Base-by-base conservation (phyloP, 192 early-diverging fungal species). In the Coemansia sp. region DNA sequence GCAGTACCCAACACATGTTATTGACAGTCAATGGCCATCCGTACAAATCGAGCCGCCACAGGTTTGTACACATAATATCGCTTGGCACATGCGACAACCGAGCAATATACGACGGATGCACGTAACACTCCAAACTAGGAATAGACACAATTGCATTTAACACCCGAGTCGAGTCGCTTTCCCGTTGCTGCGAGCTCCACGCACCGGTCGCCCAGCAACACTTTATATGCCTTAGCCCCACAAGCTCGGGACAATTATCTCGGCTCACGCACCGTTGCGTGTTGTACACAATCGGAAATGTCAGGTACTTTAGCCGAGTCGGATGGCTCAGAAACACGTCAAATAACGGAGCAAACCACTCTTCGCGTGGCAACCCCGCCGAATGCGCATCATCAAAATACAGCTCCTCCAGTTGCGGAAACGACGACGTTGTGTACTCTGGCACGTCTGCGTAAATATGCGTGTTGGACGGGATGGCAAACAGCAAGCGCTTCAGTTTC, bases 221-320 rank as follows among this genome's bases (percentile, higher is more conserved):
- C 63, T 81, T 81, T 48, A 81, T 74, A 12, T 81, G 78, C 0
- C 72, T 62, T 12, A 81, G 46, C 1, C 73, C 69, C 1, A 68
- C 62, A 15, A 81, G 47, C 37, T 42, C 7, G 2, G 78, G 78
- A 17, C 78, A 81, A 37, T 74, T 81, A n/a, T 19, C 40, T 0
- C 44, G 21, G 9, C 64, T 68, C n/a, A 81, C 58, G 2, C 55
- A 51, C 4, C 78, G 60, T 49, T 65, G 64, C 19, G 78, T 81
- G 42, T 81, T 81, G 62, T 81, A 81, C 4, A 81, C 68, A n/a
- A 81, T 71, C 0, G 78, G 78, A 44, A 81, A 81, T 0, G 78
- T 71, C 50, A 81, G 46, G 28, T 65, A 60, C n/a, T 44, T 37
- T 4, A 81, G 62, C 5, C 44, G 22, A 44, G n/a, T 48, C 23